phyloP scores from a whole-genome alignment of 345 rosid genomes.

The Euphorbia tirucalli region DNA sequence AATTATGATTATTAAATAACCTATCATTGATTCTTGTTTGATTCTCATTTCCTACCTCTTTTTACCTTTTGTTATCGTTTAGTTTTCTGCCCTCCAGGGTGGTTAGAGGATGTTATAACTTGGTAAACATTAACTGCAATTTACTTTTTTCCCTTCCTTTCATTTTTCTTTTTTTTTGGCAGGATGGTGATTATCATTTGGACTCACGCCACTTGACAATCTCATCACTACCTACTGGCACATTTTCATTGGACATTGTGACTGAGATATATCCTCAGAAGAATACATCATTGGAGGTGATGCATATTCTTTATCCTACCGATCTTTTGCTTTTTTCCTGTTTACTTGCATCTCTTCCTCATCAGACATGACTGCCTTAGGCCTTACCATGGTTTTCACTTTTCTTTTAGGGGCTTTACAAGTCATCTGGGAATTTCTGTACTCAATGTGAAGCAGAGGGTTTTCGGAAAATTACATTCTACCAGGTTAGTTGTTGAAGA shows the following conservation, averaged over 20 bases:
- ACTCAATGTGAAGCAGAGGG: conserved; percentile 99
- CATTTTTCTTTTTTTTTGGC: too few species aligned
- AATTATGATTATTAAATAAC: not conserved
- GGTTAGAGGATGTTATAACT: not conserved
- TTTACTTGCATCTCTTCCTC: not conserved
- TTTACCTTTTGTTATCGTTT: not conserved
- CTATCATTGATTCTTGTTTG: not conserved
- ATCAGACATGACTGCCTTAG: not conserved
- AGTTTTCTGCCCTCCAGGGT: not conserved
- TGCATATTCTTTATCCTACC: not conserved
- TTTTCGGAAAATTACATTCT: conserved; percentile 87
- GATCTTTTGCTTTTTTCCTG: not conserved
- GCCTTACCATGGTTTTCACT: not conserved
- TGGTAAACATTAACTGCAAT: not conserved
- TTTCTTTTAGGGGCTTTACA: conserved; percentile 78
- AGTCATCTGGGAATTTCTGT: conserved; percentile 90
- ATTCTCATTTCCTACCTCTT: not conserved
- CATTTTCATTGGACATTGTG: conserved; percentile 70
- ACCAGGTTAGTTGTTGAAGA: conserved; percentile 55
- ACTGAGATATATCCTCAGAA: conserved; percentile 84
- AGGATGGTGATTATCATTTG: conserved; percentile 68
- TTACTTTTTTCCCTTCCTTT: too few species aligned
- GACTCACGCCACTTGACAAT: conserved; percentile 72
- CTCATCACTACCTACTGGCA: conserved; percentile 55
- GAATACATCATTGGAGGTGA: conserved; percentile 91